Evolutionary conservation across 2,329 filamentous ascomycete species (phyloP).

Genomic region (Penicillium sp.): DNA sequence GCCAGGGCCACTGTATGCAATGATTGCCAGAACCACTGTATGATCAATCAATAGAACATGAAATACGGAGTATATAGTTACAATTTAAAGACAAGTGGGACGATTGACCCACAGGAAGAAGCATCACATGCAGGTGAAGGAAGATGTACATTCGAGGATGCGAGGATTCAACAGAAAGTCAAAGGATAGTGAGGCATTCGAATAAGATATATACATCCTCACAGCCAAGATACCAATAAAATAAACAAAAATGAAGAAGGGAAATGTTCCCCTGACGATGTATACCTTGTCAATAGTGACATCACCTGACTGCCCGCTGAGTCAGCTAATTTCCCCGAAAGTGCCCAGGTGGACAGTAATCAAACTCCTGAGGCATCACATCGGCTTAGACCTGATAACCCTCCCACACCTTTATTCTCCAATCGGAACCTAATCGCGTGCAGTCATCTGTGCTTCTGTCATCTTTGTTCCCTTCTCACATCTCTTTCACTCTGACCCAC

Average conservation of each 20-base stretch:
- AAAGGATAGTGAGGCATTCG: not conserved
- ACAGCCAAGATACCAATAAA: not conserved
- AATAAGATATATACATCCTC: not conserved
- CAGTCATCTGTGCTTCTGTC: not conserved
- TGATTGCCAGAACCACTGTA: not conserved
- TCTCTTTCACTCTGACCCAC: not conserved
- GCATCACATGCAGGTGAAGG: conserved; percentile 2
- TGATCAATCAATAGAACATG: not conserved
- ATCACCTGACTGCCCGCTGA: conserved; percentile 34
- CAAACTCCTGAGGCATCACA: conserved; percentile 23
- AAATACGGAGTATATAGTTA: not conserved
- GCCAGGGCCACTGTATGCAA: not conserved
- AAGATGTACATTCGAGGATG: not conserved
- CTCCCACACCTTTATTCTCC: conserved; percentile 5
- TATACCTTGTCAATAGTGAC: conserved; percentile 20
- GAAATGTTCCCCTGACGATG: not conserved
- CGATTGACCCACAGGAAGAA: not conserved
- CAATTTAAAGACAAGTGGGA: not conserved
- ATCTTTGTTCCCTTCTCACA: not conserved
- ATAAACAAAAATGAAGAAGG: not conserved
- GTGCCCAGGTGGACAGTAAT: conserved; percentile 17
- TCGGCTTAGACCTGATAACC: conserved; percentile 20
- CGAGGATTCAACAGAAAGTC: not conserved
- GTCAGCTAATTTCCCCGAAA: conserved; percentile 16
- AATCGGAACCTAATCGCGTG: conserved; percentile 13